These are phyloP conservation scores for Pholiota conissans DNA, from an alignment of 768 basidiomycete genomes.

Conservation along the genomic window DNA sequence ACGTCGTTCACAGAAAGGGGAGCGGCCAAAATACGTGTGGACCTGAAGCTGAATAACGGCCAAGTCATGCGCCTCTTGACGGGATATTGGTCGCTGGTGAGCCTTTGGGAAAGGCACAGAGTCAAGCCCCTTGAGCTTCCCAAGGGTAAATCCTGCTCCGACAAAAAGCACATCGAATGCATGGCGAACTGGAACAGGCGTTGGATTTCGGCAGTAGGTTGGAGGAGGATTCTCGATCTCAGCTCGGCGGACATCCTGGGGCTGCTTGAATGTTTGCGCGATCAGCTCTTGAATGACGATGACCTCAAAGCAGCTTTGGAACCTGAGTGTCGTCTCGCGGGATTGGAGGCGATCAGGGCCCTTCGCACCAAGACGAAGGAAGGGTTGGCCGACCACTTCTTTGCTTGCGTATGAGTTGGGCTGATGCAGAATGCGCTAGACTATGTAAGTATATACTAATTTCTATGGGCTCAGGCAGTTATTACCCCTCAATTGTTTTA, in stretches of 20 bases:
- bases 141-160: slow-evolving; percentile 19
- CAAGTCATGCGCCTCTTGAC: slow-evolving; percentile 35
- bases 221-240: slow-evolving; percentile 30
- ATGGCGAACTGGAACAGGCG: slow-evolving; percentile 29
- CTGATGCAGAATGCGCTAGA: background rate
- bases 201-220: slow-evolving; percentile 32
- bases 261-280: slow-evolving; percentile 30
- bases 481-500: background rate
- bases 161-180: slow-evolving; percentile 27
- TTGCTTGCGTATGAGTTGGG: slow-evolving; percentile 13
- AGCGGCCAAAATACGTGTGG: slow-evolving; percentile 32
- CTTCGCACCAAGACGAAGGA: slow-evolving; percentile 18
- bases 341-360: slow-evolving; percentile 27
- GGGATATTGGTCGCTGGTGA: slow-evolving; percentile 36
- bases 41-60: slow-evolving; percentile 35
- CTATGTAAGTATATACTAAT: background rate
- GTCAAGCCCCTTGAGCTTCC: slow-evolving; percentile 27
- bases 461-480: background rate
- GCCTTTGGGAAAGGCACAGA: slow-evolving; percentile 34
- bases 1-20: slow-evolving; percentile 20
- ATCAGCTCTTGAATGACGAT: slow-evolving; percentile 31
- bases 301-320: slow-evolving; percentile 28
- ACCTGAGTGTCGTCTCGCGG: slow-evolving; percentile 30
- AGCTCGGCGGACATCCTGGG: slow-evolving; percentile 32
- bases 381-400: slow-evolving; percentile 29